Base-by-base conservation (phyloP, 768 basidiomycete genomes). In the Hebeloma cylindrosporum region DNA sequence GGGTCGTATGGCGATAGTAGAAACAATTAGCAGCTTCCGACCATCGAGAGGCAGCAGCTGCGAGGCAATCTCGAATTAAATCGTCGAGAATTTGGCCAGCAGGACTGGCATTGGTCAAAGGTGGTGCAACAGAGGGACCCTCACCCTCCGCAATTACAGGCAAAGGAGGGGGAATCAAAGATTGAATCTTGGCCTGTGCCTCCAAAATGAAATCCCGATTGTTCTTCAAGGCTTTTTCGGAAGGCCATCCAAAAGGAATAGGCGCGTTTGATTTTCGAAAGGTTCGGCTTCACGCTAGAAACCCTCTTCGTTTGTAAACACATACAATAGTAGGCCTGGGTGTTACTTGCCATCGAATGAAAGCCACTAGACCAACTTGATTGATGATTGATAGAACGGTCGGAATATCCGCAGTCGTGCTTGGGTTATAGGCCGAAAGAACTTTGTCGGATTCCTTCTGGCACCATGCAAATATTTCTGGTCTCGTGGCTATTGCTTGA, bases 241-340 rank as follows among this genome's bases (percentile, higher is more conserved):
- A 68, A 55, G 1, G 58, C 52, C 6, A 61, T 43, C 30, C 52
- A 56, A 40, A 66, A 63, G 1, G 39, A 9, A 31, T 56, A 65
- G 17, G 41, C 52, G 13, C 55, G 35, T 2, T 39, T 23, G 26
- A 42, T 55, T 31, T 52, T 53, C 7, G 43, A 13, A 9, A 66
- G n/a, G 30, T 60, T 57, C 1, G 61, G 60, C 11, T 64, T 41
- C 20, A 64, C 47, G 5, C 65, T 60, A 25, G 11, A 20, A 34
- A 13, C 33, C 22, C 13, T 30, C 23, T n/a, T n/a, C n/a, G 17
- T 13, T 16, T 13, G 6, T 4, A 14, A 26, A 4, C 5, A n/a
- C 11, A 11, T 30, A 8, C 16, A 5, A 0, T 4, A 16, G 51
- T 48, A 5, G 62, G 39, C 11, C 5, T 25, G 49, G 9, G 27